Evolutionary conservation across 441 rosid species (phyloP), one percentile per base, ranked within the genome.

Genomic region (Bruguiera hainesii): DNA sequence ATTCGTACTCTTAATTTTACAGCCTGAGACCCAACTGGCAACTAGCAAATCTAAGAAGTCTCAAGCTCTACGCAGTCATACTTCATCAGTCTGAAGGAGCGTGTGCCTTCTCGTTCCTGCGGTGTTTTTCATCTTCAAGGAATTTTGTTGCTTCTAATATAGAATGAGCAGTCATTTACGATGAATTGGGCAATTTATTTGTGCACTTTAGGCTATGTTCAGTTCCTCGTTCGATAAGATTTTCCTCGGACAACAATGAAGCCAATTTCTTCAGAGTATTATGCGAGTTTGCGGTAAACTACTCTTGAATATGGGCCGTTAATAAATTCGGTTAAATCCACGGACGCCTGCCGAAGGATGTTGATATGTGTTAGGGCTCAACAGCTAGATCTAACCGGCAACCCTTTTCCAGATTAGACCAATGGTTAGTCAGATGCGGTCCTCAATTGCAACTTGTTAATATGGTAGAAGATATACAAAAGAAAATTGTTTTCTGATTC

Each of bases 11-110:
- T 56, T 11, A 33, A 2, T 19, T 48, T 69, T 75, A 79, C 80
- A 87, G 97, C 87, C 93, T 0, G 88, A 89, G 75, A 72, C 86
- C 31, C 91, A 83, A 76, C 66, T 90, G 82, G 89, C 96, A 4
- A 80, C 96, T n/a, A 75, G 89, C 80, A 78, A 79, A 74, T 81
- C 86, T 0, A 86, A 83, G 80, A 84, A 84, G 77, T 76, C 82
- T 9, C 56, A 75, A 62, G 84, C 76, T 46, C 49, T 71, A 4
- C 68, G 78, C 37, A 73, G 7, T 9, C 25, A 19, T 31, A 6
- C 3, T 61, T 68, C 52, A 39, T 19, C 52, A 20, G 28, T 37
- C 29, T 26, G n/a, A 15, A 49, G 56, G 60, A 56, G 16, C 3
- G 58, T 23, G 21, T 66, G 66, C 4, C 67, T 59, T 73, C 61